Conservation (phyloP, 2,329 filamentous ascomycete genomes). For the Amauroascus verrucosus region DNA sequence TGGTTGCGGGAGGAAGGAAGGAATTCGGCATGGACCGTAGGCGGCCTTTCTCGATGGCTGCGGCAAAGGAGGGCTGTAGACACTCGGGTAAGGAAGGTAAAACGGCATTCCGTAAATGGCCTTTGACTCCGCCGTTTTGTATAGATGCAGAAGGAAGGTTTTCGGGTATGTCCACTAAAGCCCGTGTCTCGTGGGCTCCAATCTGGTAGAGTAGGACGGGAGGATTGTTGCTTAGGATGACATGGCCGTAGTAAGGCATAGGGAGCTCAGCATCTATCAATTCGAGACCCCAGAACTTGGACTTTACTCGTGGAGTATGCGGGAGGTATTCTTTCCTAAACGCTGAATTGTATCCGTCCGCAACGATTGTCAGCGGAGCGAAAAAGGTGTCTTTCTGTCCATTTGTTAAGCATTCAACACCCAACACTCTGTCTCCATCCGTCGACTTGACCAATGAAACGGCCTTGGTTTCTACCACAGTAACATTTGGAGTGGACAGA, state of each 20-base stretch:
- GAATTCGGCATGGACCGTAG: conserved; percentile 93
- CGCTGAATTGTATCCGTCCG: conserved; percentile 85
- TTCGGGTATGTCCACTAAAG: conserved; percentile 76
- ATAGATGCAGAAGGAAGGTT: conserved; percentile 62
- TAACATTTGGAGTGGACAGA: conserved; percentile 67
- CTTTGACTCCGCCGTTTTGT: conserved; percentile 70
- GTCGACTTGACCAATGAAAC: conserved; percentile 62
- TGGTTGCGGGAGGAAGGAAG: conserved; percentile 72
- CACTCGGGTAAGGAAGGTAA: conserved; percentile 63
- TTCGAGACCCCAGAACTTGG: conserved; percentile 89
- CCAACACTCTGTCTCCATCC: conserved; percentile 61
- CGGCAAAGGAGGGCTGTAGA: conserved; percentile 62
- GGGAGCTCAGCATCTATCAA: conserved; percentile 78
- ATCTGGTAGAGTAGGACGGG: conserved; percentile 95
- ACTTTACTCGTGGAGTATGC: conserved; percentile 58
- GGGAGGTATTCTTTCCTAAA: conserved; percentile 73
- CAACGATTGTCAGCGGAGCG: conserved; percentile 73
- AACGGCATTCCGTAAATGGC: conserved; percentile 69
- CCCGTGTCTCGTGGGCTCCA: conserved; percentile 84
- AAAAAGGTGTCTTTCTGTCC: conserved; percentile 68
- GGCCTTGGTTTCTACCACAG: conserved; percentile 81
- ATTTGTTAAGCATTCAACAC: conserved; percentile 66
- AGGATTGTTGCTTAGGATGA: conserved; percentile 65
- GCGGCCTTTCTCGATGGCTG: conserved; percentile 65
- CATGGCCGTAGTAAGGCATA: conserved; percentile 66